Evolutionary conservation across 139 green algal genomes (phyloP), one percentile per base, ranked within the genome.

Genomic region (Prasinococcaceae sp.): DNA sequence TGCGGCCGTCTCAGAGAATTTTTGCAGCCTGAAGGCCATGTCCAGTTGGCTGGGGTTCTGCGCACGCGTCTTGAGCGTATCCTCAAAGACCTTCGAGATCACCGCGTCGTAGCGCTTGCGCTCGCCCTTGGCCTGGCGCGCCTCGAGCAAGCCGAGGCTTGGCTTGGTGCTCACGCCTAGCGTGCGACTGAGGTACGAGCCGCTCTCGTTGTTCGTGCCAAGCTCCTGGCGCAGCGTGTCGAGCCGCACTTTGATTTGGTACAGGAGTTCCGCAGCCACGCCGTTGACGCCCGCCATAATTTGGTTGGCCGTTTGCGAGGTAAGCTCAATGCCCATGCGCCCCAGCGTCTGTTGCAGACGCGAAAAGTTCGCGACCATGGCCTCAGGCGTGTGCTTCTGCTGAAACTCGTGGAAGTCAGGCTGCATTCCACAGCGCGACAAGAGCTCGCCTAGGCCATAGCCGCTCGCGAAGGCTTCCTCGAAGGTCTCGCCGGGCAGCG

Each of bases 311-410:
- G 54, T 68, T 0, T 56, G 45, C 0, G 61, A 60, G 57, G 82
- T 66, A 19, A 84, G 43, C n/a, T 57, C 26, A 2, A 86, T 52
- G 2, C 69, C 66, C 14, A 86, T 53, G 40, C 70, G 73, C 6
- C 46, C 59, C n/a, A 86, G 63, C 0, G 63, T 74, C 0, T 71
- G 68, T 70, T 80, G 61, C 33, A 88, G 73, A 30, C 72, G 43
- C 0, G 68, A 77, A 54, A 78, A 84, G 59, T 88, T 88, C 30
- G 77, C 79, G 40, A 85, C 67, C 47, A 74, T 76, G 1, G 74
- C 68, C 35, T 82, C 73, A 3, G 77, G 77, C 20, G 56, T 72
- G 35, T 66, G 66, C 19, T 41, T 55, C 29, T 52, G 57, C 0
- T 70, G 58, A 30, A 88, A 88, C 27, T 70, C 52, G 2, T 72